Evolutionary conservation across 2,329 filamentous ascomycete genomes (phyloP).

Genomic region (Pseudogymnoascus sp.): DNA sequence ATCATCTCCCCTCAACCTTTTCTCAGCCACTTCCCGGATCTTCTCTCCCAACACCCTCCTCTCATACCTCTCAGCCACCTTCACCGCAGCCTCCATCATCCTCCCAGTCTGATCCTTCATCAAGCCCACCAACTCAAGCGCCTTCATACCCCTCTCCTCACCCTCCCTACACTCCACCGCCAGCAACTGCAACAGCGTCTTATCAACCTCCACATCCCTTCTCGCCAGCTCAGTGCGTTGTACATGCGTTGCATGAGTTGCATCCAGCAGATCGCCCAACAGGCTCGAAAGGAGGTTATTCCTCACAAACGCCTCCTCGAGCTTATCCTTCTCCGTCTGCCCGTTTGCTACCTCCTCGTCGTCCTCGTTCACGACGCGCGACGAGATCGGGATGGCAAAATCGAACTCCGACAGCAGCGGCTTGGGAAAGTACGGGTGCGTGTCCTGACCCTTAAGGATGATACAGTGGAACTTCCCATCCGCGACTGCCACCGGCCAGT

Average conservation of each 20-base stretch:
- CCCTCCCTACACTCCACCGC: slow-evolving; percentile 85
- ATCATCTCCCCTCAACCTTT: slow-evolving; percentile 16
- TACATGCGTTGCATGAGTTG: slow-evolving; percentile 52
- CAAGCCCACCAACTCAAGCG: slow-evolving; percentile 78
- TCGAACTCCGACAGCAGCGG: slow-evolving; percentile 89
- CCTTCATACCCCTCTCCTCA: slow-evolving; percentile 90
- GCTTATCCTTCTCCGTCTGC: slow-evolving; percentile 44
- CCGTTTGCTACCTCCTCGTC: slow-evolving; percentile 30
- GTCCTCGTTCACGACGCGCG: slow-evolving; percentile 33
- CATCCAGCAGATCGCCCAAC: slow-evolving; percentile 62
- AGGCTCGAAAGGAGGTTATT: slow-evolving; percentile 64
- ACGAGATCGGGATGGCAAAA: slow-evolving; percentile 73
- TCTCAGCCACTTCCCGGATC: slow-evolving; percentile 78
- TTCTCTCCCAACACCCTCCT: slow-evolving; percentile 75
- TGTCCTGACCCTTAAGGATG: slow-evolving; percentile 91
- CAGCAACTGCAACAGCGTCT: slow-evolving; percentile 79
- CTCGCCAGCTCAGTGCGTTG: slow-evolving; percentile 60
- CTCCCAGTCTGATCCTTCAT: slow-evolving; percentile 77
- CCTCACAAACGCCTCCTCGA: slow-evolving; percentile 78
- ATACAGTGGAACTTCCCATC: slow-evolving; percentile 95
- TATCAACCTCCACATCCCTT: slow-evolving; percentile 79
- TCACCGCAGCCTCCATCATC: slow-evolving; percentile 85
- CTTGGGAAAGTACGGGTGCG: slow-evolving; percentile 85
- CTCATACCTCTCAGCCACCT: slow-evolving; percentile 81
- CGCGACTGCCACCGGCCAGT: slow-evolving; percentile 93